Evolutionary conservation across 345 rosid species (phyloP), one percentile per base, ranked within the genome.

Genomic region (Rhodamnia rubescens): DNA sequence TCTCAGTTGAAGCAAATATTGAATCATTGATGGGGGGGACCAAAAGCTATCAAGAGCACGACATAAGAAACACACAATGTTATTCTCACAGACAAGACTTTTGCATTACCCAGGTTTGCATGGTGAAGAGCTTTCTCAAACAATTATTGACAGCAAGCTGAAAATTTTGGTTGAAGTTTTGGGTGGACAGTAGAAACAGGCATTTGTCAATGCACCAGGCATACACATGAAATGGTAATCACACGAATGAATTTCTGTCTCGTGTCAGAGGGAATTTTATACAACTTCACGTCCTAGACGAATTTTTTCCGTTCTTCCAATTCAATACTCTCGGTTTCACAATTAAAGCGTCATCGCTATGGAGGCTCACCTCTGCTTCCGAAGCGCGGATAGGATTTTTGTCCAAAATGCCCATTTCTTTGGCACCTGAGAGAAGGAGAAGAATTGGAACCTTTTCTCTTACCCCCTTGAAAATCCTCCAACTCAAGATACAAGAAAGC

Each of bases 361-460:
- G 44, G 44, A 32, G 78, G 20, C 32, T 69, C 47, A 86, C 85
- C 88, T 85, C 49, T 10, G 83, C 83, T 87, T 93, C 8, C 78
- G 85, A 22, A 89, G 85, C 52, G 55, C 52, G 26, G 87, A 29
- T 10, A 81, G 64, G 52, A 90, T 56, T 78, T 90, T 90, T 11
- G 88, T 47, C 15, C 86, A 24, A 54, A 86, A 87, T 12, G 88
- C 87, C 84, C 58, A 85, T 56, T 86, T 90, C 87, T 87, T 85
- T 50, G 61, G 89, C 82, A 80, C 81, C 93, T 91, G 91, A 53
- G 88, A 85, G 56, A 42, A 75, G 18, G 7, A n/a, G 61, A 29
- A 29, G 47, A 24, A 36, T 69, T 69, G 18, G 47, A 69, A 69
- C 47, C 80, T 69, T 69, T 69, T 69, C 80, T 64, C 75, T 64